Conservation (phyloP, 176 grass and related monocot species). For the Ensete ventricosum region DNA sequence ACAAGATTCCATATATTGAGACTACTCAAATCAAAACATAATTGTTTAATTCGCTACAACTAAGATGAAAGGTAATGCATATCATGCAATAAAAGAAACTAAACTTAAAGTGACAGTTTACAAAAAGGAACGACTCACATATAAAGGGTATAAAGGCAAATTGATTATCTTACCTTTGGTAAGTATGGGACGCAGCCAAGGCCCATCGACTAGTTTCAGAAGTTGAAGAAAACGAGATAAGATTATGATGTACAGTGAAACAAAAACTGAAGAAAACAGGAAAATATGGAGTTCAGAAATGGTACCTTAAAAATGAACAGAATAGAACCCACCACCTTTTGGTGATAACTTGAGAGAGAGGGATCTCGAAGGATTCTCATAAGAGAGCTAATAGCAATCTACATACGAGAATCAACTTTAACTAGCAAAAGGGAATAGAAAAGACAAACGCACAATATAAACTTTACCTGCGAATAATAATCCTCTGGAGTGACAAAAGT, state of each 20-base stretch:
- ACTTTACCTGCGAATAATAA: constrained; percentile 90
- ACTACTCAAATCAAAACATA: constrained; percentile 2
- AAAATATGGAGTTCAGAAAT: constrained; percentile 3
- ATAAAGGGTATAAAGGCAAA: background rate
- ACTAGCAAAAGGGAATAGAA: constrained; percentile 8
- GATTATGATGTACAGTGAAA: constrained; percentile 21
- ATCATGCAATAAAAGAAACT: background rate
- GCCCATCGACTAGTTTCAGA: constrained; percentile 73
- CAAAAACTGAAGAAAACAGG: constrained; percentile 18
- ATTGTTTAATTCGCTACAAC: background rate
- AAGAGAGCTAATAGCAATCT: constrained; percentile 96
- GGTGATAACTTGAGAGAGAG: constrained; percentile 98
- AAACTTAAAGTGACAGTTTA: background rate
- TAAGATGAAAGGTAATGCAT: background rate
- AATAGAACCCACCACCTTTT: constrained; percentile 89
- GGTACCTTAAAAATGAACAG: constrained; percentile 96
- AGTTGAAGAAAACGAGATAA: constrained; percentile 28
- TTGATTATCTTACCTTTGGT: constrained; percentile 62
- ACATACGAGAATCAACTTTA: constrained; percentile 24
- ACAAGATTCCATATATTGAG: too few species aligned
- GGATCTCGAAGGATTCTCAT: constrained; percentile 94
- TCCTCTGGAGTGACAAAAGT: constrained; percentile 91
- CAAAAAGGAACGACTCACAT: background rate
- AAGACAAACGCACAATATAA: constrained; percentile 21
- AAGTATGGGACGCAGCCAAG: constrained; percentile 96